Percentiles rank a stretch among this genome's conserved stretches.
These are phyloP conservation scores for Aspergillus saccharolyticus DNA, from an alignment of 495 filamentous ascomycete genomes.

Conservation along the genomic window DNA sequence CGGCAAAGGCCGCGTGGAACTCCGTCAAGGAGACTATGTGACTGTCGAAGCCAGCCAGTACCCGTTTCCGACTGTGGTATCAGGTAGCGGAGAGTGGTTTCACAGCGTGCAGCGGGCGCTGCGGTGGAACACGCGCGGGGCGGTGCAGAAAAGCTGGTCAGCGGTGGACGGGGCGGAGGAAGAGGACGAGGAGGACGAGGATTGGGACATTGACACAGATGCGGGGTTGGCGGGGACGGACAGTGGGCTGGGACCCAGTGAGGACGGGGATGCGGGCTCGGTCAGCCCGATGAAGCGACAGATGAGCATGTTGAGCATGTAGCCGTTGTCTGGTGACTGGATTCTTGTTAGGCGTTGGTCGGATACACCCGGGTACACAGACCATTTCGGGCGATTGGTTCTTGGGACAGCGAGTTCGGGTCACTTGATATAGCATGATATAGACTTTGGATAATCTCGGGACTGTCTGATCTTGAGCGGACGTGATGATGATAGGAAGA, in stretches of 20 bases:
- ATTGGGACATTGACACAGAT: conserved; percentile 80
- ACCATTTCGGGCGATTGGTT: no score
- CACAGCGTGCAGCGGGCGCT: conserved; percentile 85
- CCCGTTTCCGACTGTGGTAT: conserved; percentile 89
- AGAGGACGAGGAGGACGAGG: conserved; percentile 38
- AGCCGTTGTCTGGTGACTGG: conserved; percentile 6
- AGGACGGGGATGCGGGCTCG: conserved; percentile 60
- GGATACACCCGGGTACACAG: no score
- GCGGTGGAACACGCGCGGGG: conserved; percentile 86
- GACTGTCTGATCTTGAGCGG: no score
- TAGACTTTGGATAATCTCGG: no score
- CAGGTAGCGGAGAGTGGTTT: conserved; percentile 81
- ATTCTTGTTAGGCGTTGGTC: neutral
- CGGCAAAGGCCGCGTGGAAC: conserved; percentile 89
- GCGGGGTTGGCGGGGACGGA: conserved; percentile 48
- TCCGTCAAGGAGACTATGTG: conserved; percentile 87
- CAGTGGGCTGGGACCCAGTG: conserved; percentile 47
- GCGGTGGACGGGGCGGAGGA: conserved; percentile 21
- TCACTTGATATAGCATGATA: no score
- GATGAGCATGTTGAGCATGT: conserved; percentile 57
- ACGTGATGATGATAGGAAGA: no score
- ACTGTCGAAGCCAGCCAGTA: conserved; percentile 92
- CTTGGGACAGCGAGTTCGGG: no score
- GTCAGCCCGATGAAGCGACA: conserved; percentile 60
- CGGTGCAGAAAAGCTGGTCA: conserved; percentile 73